These are phyloP conservation scores for Pseudozyma sp. DNA, from an alignment of 1,284 basidiomycete genomes.

Conservation along the genomic window DNA sequence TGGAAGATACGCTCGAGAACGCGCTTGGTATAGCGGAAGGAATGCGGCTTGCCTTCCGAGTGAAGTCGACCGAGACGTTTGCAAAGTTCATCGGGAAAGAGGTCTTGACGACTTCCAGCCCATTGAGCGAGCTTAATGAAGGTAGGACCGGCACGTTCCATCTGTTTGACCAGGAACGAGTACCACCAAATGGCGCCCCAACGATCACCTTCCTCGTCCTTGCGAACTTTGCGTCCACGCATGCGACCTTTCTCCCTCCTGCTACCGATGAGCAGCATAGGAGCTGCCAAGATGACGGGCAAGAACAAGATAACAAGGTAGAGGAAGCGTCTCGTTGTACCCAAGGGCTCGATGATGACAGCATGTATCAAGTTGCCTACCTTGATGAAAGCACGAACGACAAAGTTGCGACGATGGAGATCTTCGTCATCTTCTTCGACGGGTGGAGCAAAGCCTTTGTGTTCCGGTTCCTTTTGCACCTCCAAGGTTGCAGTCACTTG, in stretches of 20 bases:
- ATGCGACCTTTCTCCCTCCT: conserved; percentile 52
- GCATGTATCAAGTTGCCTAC: conserved; percentile 41
- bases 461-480: conserved; percentile 6
- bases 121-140: conserved; percentile 99
- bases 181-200: conserved; percentile 84
- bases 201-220: conserved; percentile 54
- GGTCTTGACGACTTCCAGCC: conserved; percentile 93
- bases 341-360: conserved; percentile 84
- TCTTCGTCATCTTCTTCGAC: conserved; percentile 43
- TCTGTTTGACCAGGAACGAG: conserved; percentile 83
- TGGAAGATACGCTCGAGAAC: conserved; percentile 86
- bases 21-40: conserved; percentile 81
- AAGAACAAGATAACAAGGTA: conserved; percentile 85
- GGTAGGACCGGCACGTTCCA: conserved; percentile 94
- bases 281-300: conserved; percentile 85
- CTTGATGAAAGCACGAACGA: conserved; percentile 33
- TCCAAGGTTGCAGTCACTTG: background rate
- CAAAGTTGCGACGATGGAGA: conserved; percentile 29
- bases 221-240: conserved; percentile 43
- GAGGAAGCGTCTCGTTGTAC: conserved; percentile 85
- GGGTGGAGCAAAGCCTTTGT: conserved; percentile 40
- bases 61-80: conserved; percentile 86
- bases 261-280: conserved; percentile 82
- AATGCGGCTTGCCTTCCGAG: conserved; percentile 87
- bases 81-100: conserved; percentile 94